phyloP scores from a whole-genome alignment of 129 eudicot species.

The Logfia minima region DNA sequence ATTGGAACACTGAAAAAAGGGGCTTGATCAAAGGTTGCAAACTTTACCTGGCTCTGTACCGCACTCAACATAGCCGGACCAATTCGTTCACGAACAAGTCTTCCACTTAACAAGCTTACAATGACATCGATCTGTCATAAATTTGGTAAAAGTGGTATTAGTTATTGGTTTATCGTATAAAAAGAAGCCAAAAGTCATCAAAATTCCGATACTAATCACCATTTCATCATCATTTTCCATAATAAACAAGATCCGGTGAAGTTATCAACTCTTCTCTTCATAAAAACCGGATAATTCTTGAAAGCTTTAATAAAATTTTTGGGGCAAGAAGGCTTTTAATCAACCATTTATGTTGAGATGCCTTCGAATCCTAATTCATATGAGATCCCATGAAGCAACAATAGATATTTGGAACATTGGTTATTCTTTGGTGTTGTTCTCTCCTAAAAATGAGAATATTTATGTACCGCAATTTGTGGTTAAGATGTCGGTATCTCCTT shows the following conservation, averaged over 20 bases:
- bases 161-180: not conserved
- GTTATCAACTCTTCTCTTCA: slow-evolving; percentile 29
- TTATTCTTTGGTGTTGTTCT: not conserved
- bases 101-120: slow-evolving; percentile 89
- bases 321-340: slow-evolving; percentile 27
- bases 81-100: slow-evolving; percentile 96
- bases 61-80: slow-evolving; percentile 99
- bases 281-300: slow-evolving; percentile 17
- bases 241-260: slow-evolving; percentile 8
- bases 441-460: not conserved
- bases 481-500: not conserved
- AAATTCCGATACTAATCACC: slow-evolving; percentile 19
- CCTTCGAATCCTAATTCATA: slow-evolving; percentile 37
- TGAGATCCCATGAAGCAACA: slow-evolving; percentile 30
- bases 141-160: slow-evolving; percentile 13
- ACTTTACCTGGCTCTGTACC: slow-evolving; percentile 89
- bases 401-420: slow-evolving; percentile 18
- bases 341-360: slow-evolving; percentile 36
- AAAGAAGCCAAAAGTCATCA: not conserved
- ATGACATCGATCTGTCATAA: slow-evolving; percentile 82
- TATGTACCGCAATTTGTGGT: not conserved
- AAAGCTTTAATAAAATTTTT: slow-evolving; percentile 29
- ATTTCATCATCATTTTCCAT: slow-evolving; percentile 26
- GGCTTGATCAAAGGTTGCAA: not conserved
- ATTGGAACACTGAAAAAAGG: not conserved